These are phyloP conservation scores for Brettanomyces custersianus DNA, from an alignment of 805 yeast genomes.

Conservation along the genomic window DNA sequence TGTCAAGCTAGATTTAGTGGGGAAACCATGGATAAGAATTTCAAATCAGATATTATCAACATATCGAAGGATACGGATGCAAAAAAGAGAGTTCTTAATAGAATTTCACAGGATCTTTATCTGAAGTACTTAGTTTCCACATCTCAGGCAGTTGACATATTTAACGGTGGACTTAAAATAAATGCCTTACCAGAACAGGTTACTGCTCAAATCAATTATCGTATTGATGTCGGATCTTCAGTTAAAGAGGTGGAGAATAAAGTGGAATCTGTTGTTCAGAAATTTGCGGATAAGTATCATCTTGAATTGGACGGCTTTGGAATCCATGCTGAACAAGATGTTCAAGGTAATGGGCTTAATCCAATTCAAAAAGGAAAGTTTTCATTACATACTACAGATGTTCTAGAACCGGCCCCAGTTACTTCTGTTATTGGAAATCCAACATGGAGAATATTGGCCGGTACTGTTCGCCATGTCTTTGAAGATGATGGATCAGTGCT, in stretches of 20 bases:
- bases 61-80: conserved; percentile 28
- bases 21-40: conserved; percentile 21
- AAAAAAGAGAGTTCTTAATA: conserved; percentile 28
- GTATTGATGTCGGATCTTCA: conserved; percentile 37
- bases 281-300: conserved; percentile 28
- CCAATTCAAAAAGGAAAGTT: conserved; percentile 17
- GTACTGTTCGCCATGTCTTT: conserved; percentile 36
- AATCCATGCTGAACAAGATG: background rate
- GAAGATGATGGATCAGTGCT: conserved; percentile 30
- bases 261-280: conserved; percentile 22
- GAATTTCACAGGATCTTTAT: conserved; percentile 20
- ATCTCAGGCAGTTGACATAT: conserved; percentile 40
- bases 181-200: conserved; percentile 45
- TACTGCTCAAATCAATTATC: conserved; percentile 32
- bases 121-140: conserved; percentile 34
- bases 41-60: conserved; percentile 30
- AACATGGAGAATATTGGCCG: conserved; percentile 34
- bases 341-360: background rate
- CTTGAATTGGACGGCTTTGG: conserved; percentile 21
- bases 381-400: conserved; percentile 9
- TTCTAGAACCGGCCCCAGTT: conserved; percentile 40
- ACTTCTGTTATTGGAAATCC: conserved; percentile 38
- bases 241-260: conserved; percentile 27
- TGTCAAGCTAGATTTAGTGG: conserved; percentile 38
- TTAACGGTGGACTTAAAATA: conserved; percentile 39